A percentile compares a stretch with the other conserved stretches of the same genome.
These are phyloP conservation scores for Lepraria neglecta DNA, from an alignment of 495 filamentous ascomycete species.

Conservation along the genomic window DNA sequence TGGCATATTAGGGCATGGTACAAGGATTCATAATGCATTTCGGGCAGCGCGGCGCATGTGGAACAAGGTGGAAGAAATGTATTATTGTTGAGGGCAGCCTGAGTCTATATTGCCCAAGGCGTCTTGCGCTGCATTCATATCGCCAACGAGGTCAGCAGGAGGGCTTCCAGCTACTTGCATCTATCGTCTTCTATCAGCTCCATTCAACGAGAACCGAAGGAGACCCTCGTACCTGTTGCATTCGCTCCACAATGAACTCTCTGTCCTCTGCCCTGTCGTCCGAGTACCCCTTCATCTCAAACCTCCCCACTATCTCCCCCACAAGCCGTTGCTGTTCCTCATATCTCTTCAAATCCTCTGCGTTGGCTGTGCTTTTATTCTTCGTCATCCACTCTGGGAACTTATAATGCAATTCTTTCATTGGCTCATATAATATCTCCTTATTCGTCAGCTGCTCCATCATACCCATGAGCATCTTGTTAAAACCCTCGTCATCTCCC, in stretches of 20 bases:
- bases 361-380: conserved; percentile 57
- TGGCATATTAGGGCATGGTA: not conserved
- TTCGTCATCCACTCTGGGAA: conserved; percentile 83
- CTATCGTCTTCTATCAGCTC: conserved; percentile 34
- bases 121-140: conserved; percentile 73
- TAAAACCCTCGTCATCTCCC: conserved; percentile 76
- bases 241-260: conserved; percentile 90
- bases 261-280: conserved; percentile 76
- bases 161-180: conserved; percentile 95
- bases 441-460: conserved; percentile 98
- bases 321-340: conserved; percentile 77
- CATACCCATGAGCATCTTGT: conserved; percentile 89
- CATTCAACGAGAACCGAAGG: not conserved
- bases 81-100: conserved; percentile 65
- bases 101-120: conserved; percentile 62
- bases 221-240: conserved; percentile 73
- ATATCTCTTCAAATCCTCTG: conserved; percentile 74
- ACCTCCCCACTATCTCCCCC: conserved; percentile 77
- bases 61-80: not conserved
- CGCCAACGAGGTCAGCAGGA: conserved; percentile 81
- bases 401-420: conserved; percentile 92
- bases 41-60: conserved; percentile 19
- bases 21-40: conserved; percentile 24
- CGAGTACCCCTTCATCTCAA: conserved; percentile 69
- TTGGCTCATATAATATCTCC: conserved; percentile 95